Evolutionary conservation across 2,329 filamentous ascomycete genomes (phyloP), one percentile per base, ranked within the genome.

Genomic region (Exserohilum turcica): DNA sequence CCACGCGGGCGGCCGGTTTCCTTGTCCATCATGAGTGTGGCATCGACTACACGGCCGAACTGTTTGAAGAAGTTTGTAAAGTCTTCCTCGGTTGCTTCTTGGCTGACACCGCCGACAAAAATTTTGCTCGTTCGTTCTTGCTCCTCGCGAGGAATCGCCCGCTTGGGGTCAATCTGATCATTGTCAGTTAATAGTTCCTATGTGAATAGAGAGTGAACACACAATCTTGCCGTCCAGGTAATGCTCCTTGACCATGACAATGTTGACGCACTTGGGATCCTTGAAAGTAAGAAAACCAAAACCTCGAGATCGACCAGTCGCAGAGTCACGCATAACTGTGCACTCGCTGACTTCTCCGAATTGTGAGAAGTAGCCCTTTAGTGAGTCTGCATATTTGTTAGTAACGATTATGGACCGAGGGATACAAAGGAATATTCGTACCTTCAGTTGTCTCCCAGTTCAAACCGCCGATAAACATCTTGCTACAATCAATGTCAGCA

Each of bases 361-460:
- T 67, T 97, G 92, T 10, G 93, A 92, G 75, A 99, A 99, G 75
- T 99, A 99, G 61, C 97, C 90, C 64, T 92, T 90, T 24, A 99
- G 84, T 6, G 94, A 97, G 81, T 99, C 94, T 99, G 72, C 51
- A 15, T 29, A 16, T 33, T 6, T 10, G 18, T 56, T 42, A 56
- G 43, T 28, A 12, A 40, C 28, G 10, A 10, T 31, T 7, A 5
- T 27, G n/a, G 12, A 10, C 38, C 10, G 13, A 3, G n/a, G 18
- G 3, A 3, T 10, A 18, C 13, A 9, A 18, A 16, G 16, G 42
- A 24, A 21, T 21, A 52, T 31, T 78, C 92, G 83, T 86, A 97
- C 93, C 87, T 79, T 97, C 93, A 50, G 94, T 97, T 13, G 94
- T 99, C 77, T 99, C 94, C 94, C 94, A 99, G 74, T 99, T 99